Conservation (phyloP, 805 yeast genomes). For the Metschnikowia peoriensis region DNA sequence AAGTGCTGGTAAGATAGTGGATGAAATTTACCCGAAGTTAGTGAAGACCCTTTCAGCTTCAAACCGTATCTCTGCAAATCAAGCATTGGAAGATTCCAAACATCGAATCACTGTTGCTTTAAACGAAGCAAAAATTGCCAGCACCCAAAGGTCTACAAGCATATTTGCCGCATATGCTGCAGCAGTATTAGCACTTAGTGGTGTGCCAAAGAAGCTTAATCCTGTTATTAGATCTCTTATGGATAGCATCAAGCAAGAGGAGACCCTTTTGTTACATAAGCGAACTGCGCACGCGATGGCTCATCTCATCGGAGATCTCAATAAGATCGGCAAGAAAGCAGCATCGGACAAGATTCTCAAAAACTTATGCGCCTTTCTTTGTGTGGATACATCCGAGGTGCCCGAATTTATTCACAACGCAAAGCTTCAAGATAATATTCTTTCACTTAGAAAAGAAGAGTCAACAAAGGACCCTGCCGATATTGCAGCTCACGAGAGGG, state of each 20-base stretch:
- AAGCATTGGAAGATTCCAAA: slow-evolving; percentile 75
- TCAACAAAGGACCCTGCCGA: slow-evolving; percentile 61
- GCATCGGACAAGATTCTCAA: slow-evolving; percentile 88
- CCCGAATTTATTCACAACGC: slow-evolving; percentile 82
- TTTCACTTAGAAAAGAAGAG: slow-evolving; percentile 80
- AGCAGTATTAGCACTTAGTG: slow-evolving; percentile 59
- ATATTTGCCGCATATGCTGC: slow-evolving; percentile 77
- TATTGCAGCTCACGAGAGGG: slow-evolving; percentile 56
- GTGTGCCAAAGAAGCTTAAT: slow-evolving; percentile 83
- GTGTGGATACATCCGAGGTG: slow-evolving; percentile 94
- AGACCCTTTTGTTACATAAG: slow-evolving; percentile 59
- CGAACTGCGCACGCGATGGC: slow-evolving; percentile 72
- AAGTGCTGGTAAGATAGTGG: slow-evolving; percentile 67
- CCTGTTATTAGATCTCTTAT: slow-evolving; percentile 85
- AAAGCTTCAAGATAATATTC: slow-evolving; percentile 49
- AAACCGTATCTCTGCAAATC: slow-evolving; percentile 65
- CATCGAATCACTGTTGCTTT: slow-evolving; percentile 65
- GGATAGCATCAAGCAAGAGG: slow-evolving; percentile 87
- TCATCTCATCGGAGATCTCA: slow-evolving; percentile 58
- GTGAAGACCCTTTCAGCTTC: slow-evolving; percentile 62
- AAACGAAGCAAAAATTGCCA: slow-evolving; percentile 60
- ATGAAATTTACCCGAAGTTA: slow-evolving; percentile 64
- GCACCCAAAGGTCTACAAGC: slow-evolving; percentile 50
- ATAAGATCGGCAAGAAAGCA: slow-evolving; percentile 54
- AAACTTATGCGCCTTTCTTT: slow-evolving; percentile 86